A percentile compares a stretch with the other conserved stretches of the same genome.
Conservation (phyloP, 2,329 filamentous ascomycete species). For the Cercospora brassicicola region DNA sequence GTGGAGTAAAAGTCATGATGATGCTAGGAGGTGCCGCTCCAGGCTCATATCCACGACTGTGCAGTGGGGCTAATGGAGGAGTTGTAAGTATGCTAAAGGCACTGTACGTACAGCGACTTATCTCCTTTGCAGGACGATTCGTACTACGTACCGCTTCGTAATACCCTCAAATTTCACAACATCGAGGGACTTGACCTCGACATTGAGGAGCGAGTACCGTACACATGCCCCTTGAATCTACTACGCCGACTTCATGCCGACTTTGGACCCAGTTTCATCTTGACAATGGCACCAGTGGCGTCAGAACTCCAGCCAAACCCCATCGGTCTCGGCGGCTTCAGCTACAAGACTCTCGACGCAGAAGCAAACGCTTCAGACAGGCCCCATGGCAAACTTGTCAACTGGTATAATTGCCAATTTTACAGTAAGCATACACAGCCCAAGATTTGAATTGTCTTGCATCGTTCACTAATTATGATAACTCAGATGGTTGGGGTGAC, state of each 20-base stretch:
- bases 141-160: slow-evolving; percentile 33
- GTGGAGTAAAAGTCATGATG: slow-evolving; percentile 37
- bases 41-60: slow-evolving; percentile 33
- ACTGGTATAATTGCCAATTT: slow-evolving; percentile 37
- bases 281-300: slow-evolving; percentile 39
- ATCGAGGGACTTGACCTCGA: slow-evolving; percentile 37
- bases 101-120: not conserved
- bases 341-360: slow-evolving; percentile 27
- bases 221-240: slow-evolving; percentile 31
- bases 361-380: slow-evolving; percentile 26
- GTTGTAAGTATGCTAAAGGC: slow-evolving; percentile 15
- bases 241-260: slow-evolving; percentile 32
- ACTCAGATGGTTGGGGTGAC: slow-evolving; percentile 32
- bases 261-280: slow-evolving; percentile 34
- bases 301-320: slow-evolving; percentile 26
- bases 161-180: slow-evolving; percentile 31
- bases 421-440: slow-evolving; percentile 24
- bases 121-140: slow-evolving; percentile 23
- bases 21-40: slow-evolving; percentile 38
- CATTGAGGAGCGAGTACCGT: slow-evolving; percentile 34
- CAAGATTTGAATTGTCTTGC: too few relatives aligned
- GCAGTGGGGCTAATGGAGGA: slow-evolving; percentile 25
- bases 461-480: not conserved
- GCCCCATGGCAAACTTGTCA: slow-evolving; percentile 33
- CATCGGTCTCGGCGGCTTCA: slow-evolving; percentile 31